Percentiles rank a stretch among this genome's conserved stretches.
phyloP scores from a whole-genome alignment of 495 filamentous ascomycete genomes.

The Apodospora peruviana region DNA sequence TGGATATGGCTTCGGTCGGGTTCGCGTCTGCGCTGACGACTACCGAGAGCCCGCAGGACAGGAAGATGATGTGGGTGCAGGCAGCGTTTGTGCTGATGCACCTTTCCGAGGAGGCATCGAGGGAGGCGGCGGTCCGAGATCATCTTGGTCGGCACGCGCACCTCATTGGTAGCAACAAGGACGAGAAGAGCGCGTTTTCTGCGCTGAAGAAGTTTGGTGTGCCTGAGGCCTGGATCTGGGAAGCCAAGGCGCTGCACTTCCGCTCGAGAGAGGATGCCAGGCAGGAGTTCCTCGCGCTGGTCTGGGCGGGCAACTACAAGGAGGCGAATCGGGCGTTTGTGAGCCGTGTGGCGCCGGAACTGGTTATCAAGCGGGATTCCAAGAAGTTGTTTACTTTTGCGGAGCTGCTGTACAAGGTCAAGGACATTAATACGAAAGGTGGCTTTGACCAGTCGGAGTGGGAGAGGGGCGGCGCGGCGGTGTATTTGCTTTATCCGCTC shows the following conservation, averaged over 20 bases:
- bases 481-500: constrained; percentile 77
- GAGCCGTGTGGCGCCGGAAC: constrained; percentile 66
- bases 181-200: constrained; percentile 9
- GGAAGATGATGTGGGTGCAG: constrained; percentile 57
- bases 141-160: constrained; percentile 64
- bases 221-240: constrained; percentile 73
- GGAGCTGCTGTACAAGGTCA: constrained; percentile 63
- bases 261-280: constrained; percentile 56
- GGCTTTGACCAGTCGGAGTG: constrained; percentile 56
- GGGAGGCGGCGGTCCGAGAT: constrained; percentile 61
- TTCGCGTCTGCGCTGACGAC: constrained; percentile 69
- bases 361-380: constrained; percentile 74
- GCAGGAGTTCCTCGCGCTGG: constrained; percentile 66
- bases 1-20: constrained; percentile 60
- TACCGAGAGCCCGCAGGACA: neutral
- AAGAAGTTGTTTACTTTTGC: constrained; percentile 42
- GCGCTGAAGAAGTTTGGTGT: constrained; percentile 53
- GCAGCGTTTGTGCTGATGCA: constrained; percentile 74
- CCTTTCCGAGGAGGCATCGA: constrained; percentile 56
- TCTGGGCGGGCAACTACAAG: constrained; percentile 66
- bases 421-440: too few relatives aligned
- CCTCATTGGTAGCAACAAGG: constrained; percentile 30
- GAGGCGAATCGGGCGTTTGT: constrained; percentile 82
- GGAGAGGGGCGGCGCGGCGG: constrained; percentile 71
- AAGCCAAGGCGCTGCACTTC: constrained; percentile 79